phyloP scores from a whole-genome alignment of 768 basidiomycete species.

The Zangia roseola region DNA sequence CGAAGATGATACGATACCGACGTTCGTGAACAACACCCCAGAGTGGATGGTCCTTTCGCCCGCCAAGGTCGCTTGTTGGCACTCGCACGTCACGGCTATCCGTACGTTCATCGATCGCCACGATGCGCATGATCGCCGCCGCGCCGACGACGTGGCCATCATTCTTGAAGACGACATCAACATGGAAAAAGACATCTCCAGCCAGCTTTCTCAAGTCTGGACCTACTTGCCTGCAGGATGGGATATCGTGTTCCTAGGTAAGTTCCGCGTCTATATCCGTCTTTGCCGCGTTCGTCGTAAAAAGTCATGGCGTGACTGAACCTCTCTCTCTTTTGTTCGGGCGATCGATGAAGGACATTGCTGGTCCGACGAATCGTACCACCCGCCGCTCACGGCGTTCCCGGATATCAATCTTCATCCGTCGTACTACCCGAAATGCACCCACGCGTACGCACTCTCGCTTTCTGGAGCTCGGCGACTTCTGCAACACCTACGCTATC shows the following conservation, averaged over 20 bases:
- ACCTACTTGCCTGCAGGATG: conserved; percentile 53
- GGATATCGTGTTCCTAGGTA: conserved; percentile 76
- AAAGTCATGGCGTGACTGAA: conserved; percentile 1
- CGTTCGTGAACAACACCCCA: conserved; percentile 38
- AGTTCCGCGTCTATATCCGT: conserved; percentile 8
- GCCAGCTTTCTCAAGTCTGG: conserved; percentile 48
- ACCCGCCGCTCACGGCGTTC: conserved; percentile 36
- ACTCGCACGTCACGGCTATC: conserved; percentile 60
- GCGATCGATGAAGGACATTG: conserved; percentile 58
- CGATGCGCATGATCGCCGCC: conserved; percentile 7
- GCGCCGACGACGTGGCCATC: conserved; percentile 39
- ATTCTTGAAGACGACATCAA: conserved; percentile 82
- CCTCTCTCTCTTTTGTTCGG: not conserved
- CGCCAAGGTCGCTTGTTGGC: conserved; percentile 68
- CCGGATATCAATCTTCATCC: conserved; percentile 44
- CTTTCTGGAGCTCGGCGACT: conserved; percentile 58
- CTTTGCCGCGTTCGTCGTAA: too few relatives aligned
- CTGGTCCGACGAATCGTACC: conserved; percentile 67
- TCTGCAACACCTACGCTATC: conserved; percentile 54
- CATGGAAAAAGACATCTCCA: conserved; percentile 62
- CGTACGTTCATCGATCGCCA: conserved; percentile 39
- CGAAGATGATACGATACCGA: conserved; percentile 37
- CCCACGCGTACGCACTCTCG: conserved; percentile 71
- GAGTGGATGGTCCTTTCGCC: conserved; percentile 53
- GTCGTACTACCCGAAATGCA: conserved; percentile 64